These are phyloP conservation scores for Aspergillus homomorphus DNA, from an alignment of 495 filamentous ascomycete genomes.

Conservation along the genomic window DNA sequence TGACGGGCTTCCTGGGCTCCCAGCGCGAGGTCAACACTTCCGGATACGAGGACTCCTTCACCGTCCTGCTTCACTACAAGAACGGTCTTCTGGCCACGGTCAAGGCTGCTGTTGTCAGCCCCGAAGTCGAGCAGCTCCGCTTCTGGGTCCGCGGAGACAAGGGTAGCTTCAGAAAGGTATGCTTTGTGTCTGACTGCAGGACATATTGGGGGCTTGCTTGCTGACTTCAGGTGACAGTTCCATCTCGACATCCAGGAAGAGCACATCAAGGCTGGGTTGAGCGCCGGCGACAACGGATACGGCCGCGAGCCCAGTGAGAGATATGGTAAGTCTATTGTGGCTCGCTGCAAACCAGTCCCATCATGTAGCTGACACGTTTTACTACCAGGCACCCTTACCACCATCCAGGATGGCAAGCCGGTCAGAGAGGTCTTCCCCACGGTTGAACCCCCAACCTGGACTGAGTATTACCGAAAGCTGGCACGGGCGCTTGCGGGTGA, in stretches of 20 bases:
- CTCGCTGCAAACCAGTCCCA: neutral
- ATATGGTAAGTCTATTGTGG: constrained; percentile 36
- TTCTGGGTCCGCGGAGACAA: constrained; percentile 81
- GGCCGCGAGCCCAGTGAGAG: constrained; percentile 59
- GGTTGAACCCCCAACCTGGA: constrained; percentile 67
- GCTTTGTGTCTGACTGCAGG: neutral
- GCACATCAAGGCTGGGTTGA: constrained; percentile 67
- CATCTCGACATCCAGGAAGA: constrained; percentile 81
- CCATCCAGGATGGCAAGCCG: constrained; percentile 39
- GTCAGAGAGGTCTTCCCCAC: constrained; percentile 52
- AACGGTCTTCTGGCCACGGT: constrained; percentile 58
- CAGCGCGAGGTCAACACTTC: constrained; percentile 57
- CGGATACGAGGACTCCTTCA: constrained; percentile 66
- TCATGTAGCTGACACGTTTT: neutral
- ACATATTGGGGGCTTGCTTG: neutral
- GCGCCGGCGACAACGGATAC: constrained; percentile 61
- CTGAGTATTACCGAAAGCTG: constrained; percentile 68
- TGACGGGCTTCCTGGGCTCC: constrained; percentile 66
- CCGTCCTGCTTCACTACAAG: constrained; percentile 65
- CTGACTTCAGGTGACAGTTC: constrained; percentile 31
- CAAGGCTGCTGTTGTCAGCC: constrained; percentile 67
- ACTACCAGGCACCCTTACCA: constrained; percentile 39
- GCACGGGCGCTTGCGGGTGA: constrained; percentile 61
- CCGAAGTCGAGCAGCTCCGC: constrained; percentile 66
- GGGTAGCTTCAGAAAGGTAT: constrained; percentile 73